Evolutionary conservation across 2,329 filamentous ascomycete genomes (phyloP).

Genomic region (Aspergillus latus): DNA sequence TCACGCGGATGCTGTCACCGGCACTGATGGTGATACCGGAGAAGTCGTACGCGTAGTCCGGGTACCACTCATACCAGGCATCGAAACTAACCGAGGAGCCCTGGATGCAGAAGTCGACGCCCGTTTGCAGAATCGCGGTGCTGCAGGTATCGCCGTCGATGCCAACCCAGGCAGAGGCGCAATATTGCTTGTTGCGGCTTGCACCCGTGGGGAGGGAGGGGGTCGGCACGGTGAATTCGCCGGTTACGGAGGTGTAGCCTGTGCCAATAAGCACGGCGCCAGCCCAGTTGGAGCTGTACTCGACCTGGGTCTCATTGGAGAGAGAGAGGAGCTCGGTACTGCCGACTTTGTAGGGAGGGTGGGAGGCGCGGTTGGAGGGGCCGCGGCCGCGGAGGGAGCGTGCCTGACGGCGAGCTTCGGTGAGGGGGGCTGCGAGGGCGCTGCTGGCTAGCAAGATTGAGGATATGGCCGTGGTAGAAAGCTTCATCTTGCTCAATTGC

Average conservation of each 20-base stretch:
- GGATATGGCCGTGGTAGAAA: conserved; percentile 39
- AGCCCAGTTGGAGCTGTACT: conserved; percentile 59
- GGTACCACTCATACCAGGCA: conserved; percentile 63
- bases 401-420: conserved; percentile 38
- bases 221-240: conserved; percentile 53
- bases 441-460: conserved; percentile 44
- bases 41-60: conserved; percentile 56
- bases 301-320: conserved; percentile 43
- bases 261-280: conserved; percentile 56
- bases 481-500: conserved; percentile 49
- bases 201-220: conserved; percentile 28
- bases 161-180: conserved; percentile 58
- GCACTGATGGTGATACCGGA: conserved; percentile 45
- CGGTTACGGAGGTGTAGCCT: conserved; percentile 54
- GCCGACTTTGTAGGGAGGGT: conserved; percentile 32
- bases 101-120: conserved; percentile 54
- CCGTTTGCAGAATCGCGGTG: conserved; percentile 56
- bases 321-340: conserved; percentile 29
- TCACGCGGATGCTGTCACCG: conserved; percentile 46
- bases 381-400: conserved; percentile 24
- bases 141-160: conserved; percentile 60
- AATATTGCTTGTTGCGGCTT: conserved; percentile 43
- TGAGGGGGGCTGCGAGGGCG: conserved; percentile 50
- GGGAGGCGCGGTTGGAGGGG: conserved; percentile 29
- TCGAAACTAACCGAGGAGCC: conserved; percentile 47